These are phyloP conservation scores for Boletellus deceptivus DNA, from an alignment of 1,284 basidiomycete species.

Conservation along the genomic window DNA sequence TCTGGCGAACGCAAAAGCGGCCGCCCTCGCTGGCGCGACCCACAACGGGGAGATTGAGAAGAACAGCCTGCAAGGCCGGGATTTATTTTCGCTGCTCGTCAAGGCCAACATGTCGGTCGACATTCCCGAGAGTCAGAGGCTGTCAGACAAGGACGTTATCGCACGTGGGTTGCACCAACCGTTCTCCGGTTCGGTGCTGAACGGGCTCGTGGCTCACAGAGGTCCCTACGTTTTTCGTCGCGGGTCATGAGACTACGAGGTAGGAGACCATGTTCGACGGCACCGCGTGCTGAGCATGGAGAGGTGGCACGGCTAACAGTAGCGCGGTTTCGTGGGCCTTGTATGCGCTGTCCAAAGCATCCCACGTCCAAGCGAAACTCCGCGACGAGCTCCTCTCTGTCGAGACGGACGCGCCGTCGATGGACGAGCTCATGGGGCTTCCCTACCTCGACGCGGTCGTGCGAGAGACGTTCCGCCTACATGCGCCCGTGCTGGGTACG, in stretches of 20 bases:
- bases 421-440: slow-evolving; percentile 59
- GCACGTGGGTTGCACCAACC: slow-evolving; percentile 53
- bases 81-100: slow-evolving; percentile 53
- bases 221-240: slow-evolving; percentile 43
- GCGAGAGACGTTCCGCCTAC: slow-evolving; percentile 66
- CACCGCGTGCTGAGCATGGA: not conserved
- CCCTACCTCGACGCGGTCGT: slow-evolving; percentile 66
- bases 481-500: slow-evolving; percentile 58
- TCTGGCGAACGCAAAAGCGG: slow-evolving; percentile 43
- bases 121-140: slow-evolving; percentile 51
- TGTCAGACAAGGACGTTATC: slow-evolving; percentile 73
- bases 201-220: slow-evolving; percentile 23
- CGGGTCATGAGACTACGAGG: slow-evolving; percentile 82
- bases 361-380: slow-evolving; percentile 60
- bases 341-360: slow-evolving; percentile 56
- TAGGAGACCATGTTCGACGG: slow-evolving; percentile 13
- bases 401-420: slow-evolving; percentile 50
- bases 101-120: slow-evolving; percentile 65
- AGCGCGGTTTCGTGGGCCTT: slow-evolving; percentile 61
- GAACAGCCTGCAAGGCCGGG: slow-evolving; percentile 36
- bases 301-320: slow-evolving; percentile 22
- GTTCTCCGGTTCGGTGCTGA: too few species aligned
- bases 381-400: slow-evolving; percentile 61
- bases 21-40: slow-evolving; percentile 14
- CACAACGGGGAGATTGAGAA: slow-evolving; percentile 30